A percentile compares a stretch with the other conserved stretches of the same genome.
Conservation (phyloP, 2,329 filamentous ascomycete species). For the Cercospora canescens region DNA sequence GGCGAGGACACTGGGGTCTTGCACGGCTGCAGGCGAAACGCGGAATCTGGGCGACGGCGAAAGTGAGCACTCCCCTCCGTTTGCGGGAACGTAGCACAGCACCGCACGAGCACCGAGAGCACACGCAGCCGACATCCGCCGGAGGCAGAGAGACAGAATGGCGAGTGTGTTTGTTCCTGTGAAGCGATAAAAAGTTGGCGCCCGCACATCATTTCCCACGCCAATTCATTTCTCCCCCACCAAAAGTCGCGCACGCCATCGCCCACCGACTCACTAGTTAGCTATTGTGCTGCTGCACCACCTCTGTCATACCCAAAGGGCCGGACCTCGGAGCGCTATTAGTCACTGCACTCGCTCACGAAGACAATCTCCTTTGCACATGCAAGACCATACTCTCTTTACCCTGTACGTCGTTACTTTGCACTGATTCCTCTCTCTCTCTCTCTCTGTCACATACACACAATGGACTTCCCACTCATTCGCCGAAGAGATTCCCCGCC, state of each 20-base stretch:
- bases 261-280: too few relatives aligned
- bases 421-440: background rate
- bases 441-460: slow-evolving; percentile 1
- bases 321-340: background rate
- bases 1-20: background rate
- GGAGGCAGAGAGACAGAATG: background rate
- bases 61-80: background rate
- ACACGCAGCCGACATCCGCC: slow-evolving; percentile 4
- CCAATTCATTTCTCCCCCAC: background rate
- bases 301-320: background rate
- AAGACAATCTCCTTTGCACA: background rate
- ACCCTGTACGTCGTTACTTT: background rate
- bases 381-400: background rate
- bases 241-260: slow-evolving; percentile 4
- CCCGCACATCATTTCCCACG: background rate
- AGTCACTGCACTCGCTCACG: background rate
- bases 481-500: slow-evolving; percentile 20
- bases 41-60: background rate
- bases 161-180: background rate
- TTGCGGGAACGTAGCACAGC: background rate
- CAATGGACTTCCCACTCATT: slow-evolving; percentile 29
- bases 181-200: background rate
- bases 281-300: background rate
- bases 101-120: background rate
- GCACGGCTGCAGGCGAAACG: background rate